Base-by-base conservation (phyloP, 2,329 filamentous ascomycete genomes). In the Davidsoniella neocaledoniae region DNA sequence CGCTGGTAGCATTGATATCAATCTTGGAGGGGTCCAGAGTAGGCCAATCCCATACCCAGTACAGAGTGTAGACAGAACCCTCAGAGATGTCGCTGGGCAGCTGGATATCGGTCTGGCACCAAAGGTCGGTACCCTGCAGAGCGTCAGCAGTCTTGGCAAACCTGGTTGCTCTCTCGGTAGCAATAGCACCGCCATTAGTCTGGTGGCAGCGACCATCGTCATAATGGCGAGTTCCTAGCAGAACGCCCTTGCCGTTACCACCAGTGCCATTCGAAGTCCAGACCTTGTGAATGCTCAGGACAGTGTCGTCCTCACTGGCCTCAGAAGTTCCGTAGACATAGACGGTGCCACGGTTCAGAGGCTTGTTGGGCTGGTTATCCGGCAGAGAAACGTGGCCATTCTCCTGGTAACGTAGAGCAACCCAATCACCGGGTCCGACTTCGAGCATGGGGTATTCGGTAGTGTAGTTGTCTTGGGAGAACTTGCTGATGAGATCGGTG, bases 11-110 rank as follows among this genome's bases (percentile, higher is more conserved):
- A 14, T 63, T 60, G 36, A 64, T 57, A 55, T 73, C 64, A 53
- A 62, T 65, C 55, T 59, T 63, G 54, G 61, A 63, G 38, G 59
- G 58, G 58, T 67, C 64, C 60, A 77, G 68, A 12, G 76, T 80
- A 2, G 82, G 81, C 86, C 87, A 98, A 63, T 94, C 83, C 91
- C 91, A 96, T 43, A 95, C 81, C 90, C 90, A 96, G 70, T 94
- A 94, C 47, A 94, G 66, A 2, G 86, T 90, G 62, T 88, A 85
- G 25, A 73, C 72, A 26, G 79, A 74, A 42, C 78, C 77, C 8
- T 69, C 63, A n/a, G 72, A 63, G 43, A 77, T 68, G 57, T 83
- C 74, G 4, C 68, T 60, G 0, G 91, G 91, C 12, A 98, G 68
- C 59, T 79, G 71, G 44, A 95, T 68, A 59, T 91, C 80, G 36